A percentile compares a stretch with the other conserved stretches of the same genome.
Evolutionary conservation across 768 basidiomycete genomes (phyloP).

Genomic region (Bullera alba): DNA sequence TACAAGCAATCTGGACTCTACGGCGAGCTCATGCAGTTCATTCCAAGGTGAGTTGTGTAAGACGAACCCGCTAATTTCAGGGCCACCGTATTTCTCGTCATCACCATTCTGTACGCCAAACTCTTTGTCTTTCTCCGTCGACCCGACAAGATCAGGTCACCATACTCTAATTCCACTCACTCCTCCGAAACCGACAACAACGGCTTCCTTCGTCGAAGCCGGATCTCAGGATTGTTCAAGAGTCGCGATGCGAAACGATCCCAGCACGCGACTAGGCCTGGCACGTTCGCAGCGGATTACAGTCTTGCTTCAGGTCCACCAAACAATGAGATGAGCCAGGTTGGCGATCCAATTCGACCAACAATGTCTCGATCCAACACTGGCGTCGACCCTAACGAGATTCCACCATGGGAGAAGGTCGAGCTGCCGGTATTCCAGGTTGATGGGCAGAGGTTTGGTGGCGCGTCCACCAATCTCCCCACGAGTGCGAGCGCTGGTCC

Average conservation of each 20-base stretch:
- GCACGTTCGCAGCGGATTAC: no score
- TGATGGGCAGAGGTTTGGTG: constrained; percentile 37
- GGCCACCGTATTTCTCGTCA: constrained; percentile 38
- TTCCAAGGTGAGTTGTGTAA: constrained; percentile 31
- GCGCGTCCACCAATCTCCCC: constrained; percentile 5
- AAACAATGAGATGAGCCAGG: background rate
- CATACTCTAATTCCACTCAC: constrained; percentile 19
- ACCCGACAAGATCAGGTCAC: constrained; percentile 44
- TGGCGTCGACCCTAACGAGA: constrained; percentile 11
- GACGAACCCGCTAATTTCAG: constrained; percentile 9
- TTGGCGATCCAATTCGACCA: background rate
- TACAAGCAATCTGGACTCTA: constrained; percentile 41
- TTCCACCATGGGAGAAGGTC: constrained; percentile 45
- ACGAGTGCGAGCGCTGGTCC: background rate
- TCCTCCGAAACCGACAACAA: no score
- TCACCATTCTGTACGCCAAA: constrained; percentile 41
- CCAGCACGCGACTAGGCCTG: no score
- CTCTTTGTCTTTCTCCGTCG: constrained; percentile 47
- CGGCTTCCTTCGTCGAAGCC: no score
- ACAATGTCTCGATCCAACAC: background rate
- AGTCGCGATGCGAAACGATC: no score
- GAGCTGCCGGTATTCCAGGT: constrained; percentile 43
- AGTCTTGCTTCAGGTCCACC: no score
- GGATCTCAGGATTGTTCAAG: no score
- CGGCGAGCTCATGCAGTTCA: constrained; percentile 45